A percentile compares a stretch with the other conserved stretches of the same genome.
Evolutionary conservation across 495 filamentous ascomycete species (phyloP).

Genomic region (Daldinia grandis): DNA sequence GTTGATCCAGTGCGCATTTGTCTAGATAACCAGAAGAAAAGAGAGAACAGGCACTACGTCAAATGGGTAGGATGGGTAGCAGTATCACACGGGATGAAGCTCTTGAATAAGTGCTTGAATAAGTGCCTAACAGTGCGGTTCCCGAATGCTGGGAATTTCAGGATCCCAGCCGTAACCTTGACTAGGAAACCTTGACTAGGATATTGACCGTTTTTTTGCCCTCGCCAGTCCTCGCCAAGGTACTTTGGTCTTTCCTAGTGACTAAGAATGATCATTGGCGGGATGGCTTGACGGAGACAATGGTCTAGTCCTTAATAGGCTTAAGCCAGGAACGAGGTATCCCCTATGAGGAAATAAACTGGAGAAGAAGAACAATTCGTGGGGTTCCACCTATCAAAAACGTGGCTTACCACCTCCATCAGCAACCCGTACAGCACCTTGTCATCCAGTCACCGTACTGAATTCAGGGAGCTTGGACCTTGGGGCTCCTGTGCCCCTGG

Average conservation of each 20-base stretch:
- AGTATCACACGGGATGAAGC: conserved; percentile 9
- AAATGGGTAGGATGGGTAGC: not conserved
- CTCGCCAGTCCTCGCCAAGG: not conserved
- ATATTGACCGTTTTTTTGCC: conserved; percentile 20
- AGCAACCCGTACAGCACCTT: not conserved
- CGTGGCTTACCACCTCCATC: conserved; percentile 19
- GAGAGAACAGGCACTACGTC: conserved; percentile 1
- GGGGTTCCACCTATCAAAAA: conserved; percentile 30
- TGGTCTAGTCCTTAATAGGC: not conserved
- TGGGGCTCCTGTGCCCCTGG: conserved; percentile 4
- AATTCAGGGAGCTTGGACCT: not conserved
- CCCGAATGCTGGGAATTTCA: conserved; percentile 34
- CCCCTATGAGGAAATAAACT: conserved; percentile 25
- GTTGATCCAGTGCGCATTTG: conserved; percentile 28
- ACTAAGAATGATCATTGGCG: conserved; percentile 10
- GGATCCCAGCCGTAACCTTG: conserved; percentile 16
- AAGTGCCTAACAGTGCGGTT: conserved; percentile 13
- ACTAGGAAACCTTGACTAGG: conserved; percentile 2
- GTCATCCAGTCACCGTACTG: not conserved
- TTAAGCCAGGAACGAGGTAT: conserved; percentile 7
- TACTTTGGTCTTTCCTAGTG: not conserved
- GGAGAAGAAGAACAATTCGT: conserved; percentile 8
- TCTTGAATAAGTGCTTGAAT: not conserved
- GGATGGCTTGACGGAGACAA: conserved; percentile 12
- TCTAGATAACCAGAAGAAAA: conserved; percentile 20